Base-by-base conservation (phyloP, 1,284 basidiomycete species). In the Fistulinella staudtii region DNA sequence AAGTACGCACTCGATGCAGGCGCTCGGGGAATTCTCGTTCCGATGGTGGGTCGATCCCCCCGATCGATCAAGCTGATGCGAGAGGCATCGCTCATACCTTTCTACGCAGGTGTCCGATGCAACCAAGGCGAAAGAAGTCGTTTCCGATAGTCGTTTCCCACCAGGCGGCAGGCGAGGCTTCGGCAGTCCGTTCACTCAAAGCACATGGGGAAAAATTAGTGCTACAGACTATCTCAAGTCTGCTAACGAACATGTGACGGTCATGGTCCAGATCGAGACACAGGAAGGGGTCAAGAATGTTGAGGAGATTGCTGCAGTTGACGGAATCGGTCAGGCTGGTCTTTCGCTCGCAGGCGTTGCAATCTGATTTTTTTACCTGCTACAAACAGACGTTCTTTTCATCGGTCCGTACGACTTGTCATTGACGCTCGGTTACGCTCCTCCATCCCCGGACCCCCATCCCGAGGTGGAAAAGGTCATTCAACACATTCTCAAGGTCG, bases 321-420 rank as follows among this genome's bases (percentile, higher is more conserved):
- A 79, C 21, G 82, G 84, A 1, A 67, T 85, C 18, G 80, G 82
- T 82, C 43, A 54, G 71, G 56, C n/a, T n/a, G n/a, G n/a, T n/a
- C n/a, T n/a, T n/a, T n/a, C n/a, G n/a, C n/a, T 27, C 10, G 8
- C 25, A 27, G 14, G 25, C 4, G 25, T 5, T 27, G 10, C 25
- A 9, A 11, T 9, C 14, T 11, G 25, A 27, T 14, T 10, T 13
- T 14, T 7, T 29, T 29, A 33, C 6, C 11, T 20, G 31, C 6
- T 3, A n/a, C 1, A 11, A 13, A 45, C 28, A 69, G 76, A 79
- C 39, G 72, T 72, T 2, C 63, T 79, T 4, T 84, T 86, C 66
- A 79, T 87, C 45, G 83, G 84, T 9, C 82, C 82, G 4, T 85
- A 77, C 51, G 82, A 85, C 55, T 71, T 85, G 34, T 82, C 81